Conservation (phyloP, 2,329 filamentous ascomycete species). For the Dryadomyces quercus-mongolicae region DNA sequence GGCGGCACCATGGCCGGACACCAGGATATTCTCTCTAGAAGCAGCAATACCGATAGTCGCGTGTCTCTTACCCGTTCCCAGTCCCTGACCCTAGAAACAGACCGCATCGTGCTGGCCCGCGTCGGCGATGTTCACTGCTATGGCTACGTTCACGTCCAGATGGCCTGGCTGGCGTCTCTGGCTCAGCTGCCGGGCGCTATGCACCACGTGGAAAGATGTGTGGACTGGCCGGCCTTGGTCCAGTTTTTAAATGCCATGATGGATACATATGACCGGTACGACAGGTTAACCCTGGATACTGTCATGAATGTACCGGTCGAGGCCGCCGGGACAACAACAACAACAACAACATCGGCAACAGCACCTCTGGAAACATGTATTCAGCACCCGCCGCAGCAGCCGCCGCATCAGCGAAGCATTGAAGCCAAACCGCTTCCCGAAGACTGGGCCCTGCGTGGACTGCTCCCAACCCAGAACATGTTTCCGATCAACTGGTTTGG, state of each 20-base stretch:
- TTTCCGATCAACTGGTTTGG: constrained; percentile 48
- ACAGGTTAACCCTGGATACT: constrained; percentile 23
- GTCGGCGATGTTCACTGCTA: constrained; percentile 46
- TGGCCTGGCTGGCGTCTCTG: constrained; percentile 45
- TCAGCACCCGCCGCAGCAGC: no score
- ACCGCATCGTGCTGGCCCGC: constrained; percentile 34
- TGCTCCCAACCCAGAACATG: constrained; percentile 47
- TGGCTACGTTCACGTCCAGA: constrained; percentile 48
- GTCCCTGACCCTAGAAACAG: constrained; percentile 28
- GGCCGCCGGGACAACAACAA: background rate
- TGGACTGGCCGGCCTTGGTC: constrained; percentile 26
- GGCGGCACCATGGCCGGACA: no score
- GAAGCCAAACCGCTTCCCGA: constrained; percentile 49
- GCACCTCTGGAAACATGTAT: no score
- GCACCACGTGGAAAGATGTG: constrained; percentile 26
- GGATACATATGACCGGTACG: constrained; percentile 14
- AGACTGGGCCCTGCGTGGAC: constrained; percentile 54
- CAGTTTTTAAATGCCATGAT: constrained; percentile 25
- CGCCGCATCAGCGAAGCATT: constrained; percentile 13
- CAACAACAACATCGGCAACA: background rate
- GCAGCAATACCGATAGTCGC: no score
- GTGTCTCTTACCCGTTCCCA: background rate
- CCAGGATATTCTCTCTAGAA: background rate
- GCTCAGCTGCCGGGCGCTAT: constrained; percentile 28
- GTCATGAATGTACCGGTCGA: background rate